Evolutionary conservation across 2,329 filamentous ascomycete genomes (phyloP).

Genomic region (Sclerotinia glacialis): DNA sequence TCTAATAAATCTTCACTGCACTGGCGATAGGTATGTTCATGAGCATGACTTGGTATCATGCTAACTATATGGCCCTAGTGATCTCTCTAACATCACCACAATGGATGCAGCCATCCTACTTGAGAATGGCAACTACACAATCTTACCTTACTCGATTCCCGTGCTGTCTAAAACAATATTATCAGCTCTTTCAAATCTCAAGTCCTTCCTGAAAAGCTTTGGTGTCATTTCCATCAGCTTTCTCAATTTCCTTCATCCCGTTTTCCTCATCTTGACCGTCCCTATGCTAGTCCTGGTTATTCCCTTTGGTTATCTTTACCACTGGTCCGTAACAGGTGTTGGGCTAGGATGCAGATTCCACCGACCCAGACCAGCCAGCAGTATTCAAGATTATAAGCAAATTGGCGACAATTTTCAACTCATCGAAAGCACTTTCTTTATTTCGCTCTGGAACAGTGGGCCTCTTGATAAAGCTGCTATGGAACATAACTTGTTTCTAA

Average conservation of each 20-base stretch:
- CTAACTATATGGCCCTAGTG: background rate
- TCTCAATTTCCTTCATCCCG: no score
- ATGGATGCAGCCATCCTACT: background rate
- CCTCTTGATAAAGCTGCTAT: background rate
- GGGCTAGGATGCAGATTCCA: background rate
- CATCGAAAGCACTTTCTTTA: background rate
- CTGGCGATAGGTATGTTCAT: no score
- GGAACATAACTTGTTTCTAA: background rate
- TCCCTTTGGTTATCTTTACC: background rate
- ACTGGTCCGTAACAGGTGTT: background rate
- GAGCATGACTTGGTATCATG: no score
- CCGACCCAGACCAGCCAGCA: background rate
- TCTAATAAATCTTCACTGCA: background rate
- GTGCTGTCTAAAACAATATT: no score
- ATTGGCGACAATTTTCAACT: background rate
- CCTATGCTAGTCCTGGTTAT: rapidly evolving
- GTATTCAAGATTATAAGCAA: rapidly evolving
- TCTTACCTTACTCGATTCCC: no score
- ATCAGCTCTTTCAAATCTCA: no score
- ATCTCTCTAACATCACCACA: background rate
- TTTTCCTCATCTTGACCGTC: no score
- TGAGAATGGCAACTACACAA: background rate
- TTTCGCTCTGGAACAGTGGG: background rate
- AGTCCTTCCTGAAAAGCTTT: no score
- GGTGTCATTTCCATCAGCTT: background rate